Base-by-base conservation (phyloP, 768 basidiomycete genomes). In the Boletus sp. region DNA sequence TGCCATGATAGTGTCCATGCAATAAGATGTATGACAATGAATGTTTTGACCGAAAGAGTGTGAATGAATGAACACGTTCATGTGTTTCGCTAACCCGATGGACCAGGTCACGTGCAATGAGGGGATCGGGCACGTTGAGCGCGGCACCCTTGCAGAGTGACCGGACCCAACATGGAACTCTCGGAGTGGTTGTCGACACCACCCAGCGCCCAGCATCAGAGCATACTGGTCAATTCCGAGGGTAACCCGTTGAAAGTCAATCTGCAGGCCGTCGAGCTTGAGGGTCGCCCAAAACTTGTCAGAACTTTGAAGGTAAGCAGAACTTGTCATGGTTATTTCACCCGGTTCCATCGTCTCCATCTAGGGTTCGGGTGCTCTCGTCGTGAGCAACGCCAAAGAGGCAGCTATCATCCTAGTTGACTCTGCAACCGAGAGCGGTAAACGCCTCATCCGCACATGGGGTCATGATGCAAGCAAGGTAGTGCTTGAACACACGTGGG, bases 401-500 rank as follows among this genome's bases (percentile, higher is more conserved):
- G 81, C 87, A 0, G 70, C 77, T 18, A 73, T 89, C 28, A 81
- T 89, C 45, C 71, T 90, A 5, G 83, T 90, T 7, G 81, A 88
- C 59, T 68, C 80, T 2, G 69, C 72, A 17, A 76, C 81, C 0
- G 64, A 73, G n/a, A 77, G 79, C 41, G 86, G 87, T 29, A 73
- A 75, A 63, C 75, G 77, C 17, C 81, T 87, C 62, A 77, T 87
- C 56, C 78, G 81, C 39, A 80, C 82, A 18, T 88, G 84, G 84
- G 76, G 79, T 7, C 65, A 69, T 24, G 84, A 85, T 46, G 56
- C 64, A 12, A 66, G 67, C 39, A 75, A 84, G 67, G 75, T 79
- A 1, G 78, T 87, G 10, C 72, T 88, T 53, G 73, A 81, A 47
- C 75, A 78, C 60, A 58, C 61, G 3, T 90, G 88, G 88, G 81